Percentiles rank a stretch among this genome's conserved stretches.
These are phyloP conservation scores for Rubia tinctorum DNA, from an alignment of 305 asterid genomes.

Conservation along the genomic window DNA sequence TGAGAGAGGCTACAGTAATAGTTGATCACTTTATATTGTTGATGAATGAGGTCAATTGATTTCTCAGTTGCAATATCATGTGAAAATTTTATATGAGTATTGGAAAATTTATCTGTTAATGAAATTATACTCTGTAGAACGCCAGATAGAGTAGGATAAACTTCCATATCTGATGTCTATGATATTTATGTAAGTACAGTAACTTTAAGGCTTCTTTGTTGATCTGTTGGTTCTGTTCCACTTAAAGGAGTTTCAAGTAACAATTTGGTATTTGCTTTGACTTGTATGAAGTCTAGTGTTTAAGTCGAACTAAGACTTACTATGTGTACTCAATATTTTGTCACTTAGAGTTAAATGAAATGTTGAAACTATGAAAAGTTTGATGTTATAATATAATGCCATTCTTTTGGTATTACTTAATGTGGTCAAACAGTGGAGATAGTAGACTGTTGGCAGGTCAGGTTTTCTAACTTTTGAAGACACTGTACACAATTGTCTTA, in stretches of 20 bases:
- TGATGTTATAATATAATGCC: not conserved
- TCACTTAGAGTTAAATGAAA: not conserved
- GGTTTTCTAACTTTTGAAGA: not conserved
- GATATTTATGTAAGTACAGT: not conserved
- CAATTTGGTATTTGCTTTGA: not conserved
- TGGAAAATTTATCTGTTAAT: not conserved
- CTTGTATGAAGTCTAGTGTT: not conserved
- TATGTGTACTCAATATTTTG: too few species aligned
- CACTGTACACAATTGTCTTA: not conserved
- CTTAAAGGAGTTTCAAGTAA: not conserved
- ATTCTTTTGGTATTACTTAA: not conserved
- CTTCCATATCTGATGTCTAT: not conserved
- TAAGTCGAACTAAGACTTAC: not conserved
- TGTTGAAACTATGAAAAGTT: not conserved
- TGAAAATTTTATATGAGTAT: not conserved
- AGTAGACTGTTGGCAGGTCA: not conserved
- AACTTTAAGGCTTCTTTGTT: not conserved
- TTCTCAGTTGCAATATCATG: slow-evolving; percentile 1
- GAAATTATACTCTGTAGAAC: not conserved
- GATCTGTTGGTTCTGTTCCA: not conserved
- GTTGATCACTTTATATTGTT: not conserved
- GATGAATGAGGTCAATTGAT: slow-evolving; percentile 1
- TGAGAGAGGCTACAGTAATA: not conserved
- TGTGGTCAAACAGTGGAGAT: not conserved
- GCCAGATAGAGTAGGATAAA: not conserved